Percentiles rank a stretch among this genome's conserved stretches.
Evolutionary conservation across 768 basidiomycete species (phyloP).

Genomic region (Hemileccinum impolitum): DNA sequence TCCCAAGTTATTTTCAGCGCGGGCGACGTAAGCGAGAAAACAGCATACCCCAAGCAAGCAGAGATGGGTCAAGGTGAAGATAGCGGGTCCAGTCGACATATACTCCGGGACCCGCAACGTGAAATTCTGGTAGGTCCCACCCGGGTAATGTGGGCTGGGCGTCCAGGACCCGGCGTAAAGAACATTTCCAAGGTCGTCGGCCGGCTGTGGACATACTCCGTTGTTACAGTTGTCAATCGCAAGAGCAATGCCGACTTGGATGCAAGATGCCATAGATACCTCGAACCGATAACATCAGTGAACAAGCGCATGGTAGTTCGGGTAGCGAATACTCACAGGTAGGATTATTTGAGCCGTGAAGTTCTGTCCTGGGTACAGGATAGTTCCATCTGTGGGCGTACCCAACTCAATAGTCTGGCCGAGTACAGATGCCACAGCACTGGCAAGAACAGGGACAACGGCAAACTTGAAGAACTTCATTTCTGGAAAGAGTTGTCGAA

Average conservation of each 20-base stretch:
- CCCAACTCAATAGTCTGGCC: slow-evolving; percentile 30
- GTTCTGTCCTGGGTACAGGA: slow-evolving; percentile 14
- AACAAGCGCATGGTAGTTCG: background rate
- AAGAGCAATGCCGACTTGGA: slow-evolving; percentile 32
- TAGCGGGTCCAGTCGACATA: slow-evolving; percentile 17
- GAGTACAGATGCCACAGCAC: slow-evolving; percentile 9
- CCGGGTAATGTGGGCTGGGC: slow-evolving; percentile 14
- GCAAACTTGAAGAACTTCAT: slow-evolving; percentile 18
- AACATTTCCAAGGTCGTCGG: slow-evolving; percentile 18
- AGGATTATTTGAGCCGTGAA: slow-evolving; percentile 18
- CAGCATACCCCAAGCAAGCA: slow-evolving; percentile 28
- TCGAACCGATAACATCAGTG: background rate
- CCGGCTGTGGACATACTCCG: slow-evolving; percentile 22
- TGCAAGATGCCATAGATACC: slow-evolving; percentile 16
- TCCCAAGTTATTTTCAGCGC: background rate
- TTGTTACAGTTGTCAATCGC: slow-evolving; percentile 18
- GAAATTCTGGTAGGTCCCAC: slow-evolving; percentile 30
- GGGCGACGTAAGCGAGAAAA: background rate
- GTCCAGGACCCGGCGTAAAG: slow-evolving; percentile 30
- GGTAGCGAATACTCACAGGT: slow-evolving; percentile 17
- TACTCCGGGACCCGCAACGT: slow-evolving; percentile 13
- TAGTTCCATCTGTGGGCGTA: slow-evolving; percentile 17
- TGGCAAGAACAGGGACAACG: slow-evolving; percentile 3
- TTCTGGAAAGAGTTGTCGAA: background rate
- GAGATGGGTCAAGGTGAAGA: slow-evolving; percentile 30